phyloP scores from a whole-genome alignment of 2,329 filamentous ascomycete species.

The Trichoderma aggressivum region DNA sequence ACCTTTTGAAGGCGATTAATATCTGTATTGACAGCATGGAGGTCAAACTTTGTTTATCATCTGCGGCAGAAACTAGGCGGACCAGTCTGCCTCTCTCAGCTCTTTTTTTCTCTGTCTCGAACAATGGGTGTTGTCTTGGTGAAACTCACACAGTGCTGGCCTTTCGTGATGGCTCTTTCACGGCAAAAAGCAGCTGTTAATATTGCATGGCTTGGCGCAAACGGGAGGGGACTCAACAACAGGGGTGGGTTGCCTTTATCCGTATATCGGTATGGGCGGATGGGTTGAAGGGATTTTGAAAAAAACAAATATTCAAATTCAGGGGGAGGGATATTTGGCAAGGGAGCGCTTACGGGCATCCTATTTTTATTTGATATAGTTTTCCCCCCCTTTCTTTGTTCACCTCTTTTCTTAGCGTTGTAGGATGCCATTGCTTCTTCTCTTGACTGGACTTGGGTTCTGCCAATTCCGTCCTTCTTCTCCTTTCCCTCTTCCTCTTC shows the following conservation, averaged over 20 bases:
- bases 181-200: slow-evolving; percentile 8
- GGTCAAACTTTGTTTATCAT: background rate
- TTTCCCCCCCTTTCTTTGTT: background rate
- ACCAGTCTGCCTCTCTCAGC: background rate
- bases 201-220: slow-evolving; percentile 32
- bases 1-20: background rate
- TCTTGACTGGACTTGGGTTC: background rate
- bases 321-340: background rate
- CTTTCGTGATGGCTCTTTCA: background rate
- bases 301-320: background rate
- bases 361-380: background rate
- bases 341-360: background rate
- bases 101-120: background rate
- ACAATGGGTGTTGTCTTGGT: slow-evolving; percentile 6
- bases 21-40: background rate
- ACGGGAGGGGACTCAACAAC: slow-evolving; percentile 22
- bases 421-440: background rate
- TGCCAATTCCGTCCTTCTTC: background rate
- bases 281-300: background rate
- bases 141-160: background rate
- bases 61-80: background rate
- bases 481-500: background rate
- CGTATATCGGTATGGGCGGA: background rate
- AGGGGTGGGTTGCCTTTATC: background rate
- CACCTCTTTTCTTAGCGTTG: background rate